Conservation (phyloP, 2,329 filamentous ascomycete genomes). For the Alternaria sp. region DNA sequence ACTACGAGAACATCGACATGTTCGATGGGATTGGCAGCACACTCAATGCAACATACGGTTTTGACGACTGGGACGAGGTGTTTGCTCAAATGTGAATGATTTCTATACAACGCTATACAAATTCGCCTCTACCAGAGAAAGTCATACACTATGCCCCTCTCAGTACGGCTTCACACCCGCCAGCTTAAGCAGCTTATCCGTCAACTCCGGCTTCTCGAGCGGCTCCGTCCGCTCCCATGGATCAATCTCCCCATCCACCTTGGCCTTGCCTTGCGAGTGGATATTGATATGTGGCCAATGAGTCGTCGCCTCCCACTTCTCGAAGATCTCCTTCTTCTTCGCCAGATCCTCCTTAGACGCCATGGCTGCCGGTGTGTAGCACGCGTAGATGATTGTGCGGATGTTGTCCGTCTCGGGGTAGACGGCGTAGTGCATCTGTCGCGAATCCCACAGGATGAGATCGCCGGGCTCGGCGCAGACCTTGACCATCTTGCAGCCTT, state of each 20-base stretch:
- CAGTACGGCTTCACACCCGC: conserved; percentile 19
- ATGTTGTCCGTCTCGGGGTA: conserved; percentile 19
- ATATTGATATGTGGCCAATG: conserved; percentile 31
- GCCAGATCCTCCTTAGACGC: conserved; percentile 20
- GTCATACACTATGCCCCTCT: neutral
- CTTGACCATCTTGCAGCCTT: conserved; percentile 50
- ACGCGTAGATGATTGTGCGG: conserved; percentile 23
- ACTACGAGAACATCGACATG: neutral
- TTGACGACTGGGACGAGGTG: conserved; percentile 7
- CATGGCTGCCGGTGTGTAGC: conserved; percentile 21
- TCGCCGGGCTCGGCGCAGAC: conserved; percentile 52
- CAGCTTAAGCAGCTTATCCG: conserved; percentile 22
- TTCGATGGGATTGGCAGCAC: neutral
- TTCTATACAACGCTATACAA: neutral
- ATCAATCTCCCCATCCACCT: conserved; percentile 16
- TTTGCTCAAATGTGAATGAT: conserved; percentile 5
- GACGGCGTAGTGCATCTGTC: conserved; percentile 53
- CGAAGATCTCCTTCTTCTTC: conserved; percentile 19
- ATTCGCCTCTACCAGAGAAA: neutral
- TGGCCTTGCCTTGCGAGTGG: conserved; percentile 13
- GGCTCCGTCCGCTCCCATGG: conserved; percentile 21
- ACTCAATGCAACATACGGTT: neutral
- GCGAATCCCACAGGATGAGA: conserved; percentile 56
- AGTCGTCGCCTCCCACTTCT: conserved; percentile 18
- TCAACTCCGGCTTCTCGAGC: conserved; percentile 23